These are phyloP conservation scores for Salmacisia buchloeana DNA, from an alignment of 1,284 basidiomycete genomes.

Conservation along the genomic window DNA sequence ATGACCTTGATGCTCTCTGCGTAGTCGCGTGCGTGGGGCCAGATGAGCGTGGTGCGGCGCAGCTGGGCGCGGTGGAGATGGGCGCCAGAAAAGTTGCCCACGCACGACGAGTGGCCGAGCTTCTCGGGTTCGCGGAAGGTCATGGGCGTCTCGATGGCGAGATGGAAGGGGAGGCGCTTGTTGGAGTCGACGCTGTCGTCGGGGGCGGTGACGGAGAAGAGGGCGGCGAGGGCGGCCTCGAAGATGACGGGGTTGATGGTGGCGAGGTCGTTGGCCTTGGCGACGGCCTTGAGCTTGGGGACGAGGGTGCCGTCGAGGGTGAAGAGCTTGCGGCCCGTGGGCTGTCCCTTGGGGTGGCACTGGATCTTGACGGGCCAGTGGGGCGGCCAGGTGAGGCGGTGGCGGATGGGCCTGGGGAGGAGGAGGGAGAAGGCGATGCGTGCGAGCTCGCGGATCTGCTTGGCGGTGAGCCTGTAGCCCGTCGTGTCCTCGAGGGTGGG, in stretches of 20 bases:
- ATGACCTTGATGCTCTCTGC: background rate
- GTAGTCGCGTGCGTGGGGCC: background rate
- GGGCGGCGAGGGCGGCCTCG: background rate
- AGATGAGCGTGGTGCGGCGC: background rate
- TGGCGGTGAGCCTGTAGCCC: background rate
- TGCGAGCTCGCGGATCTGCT: background rate
- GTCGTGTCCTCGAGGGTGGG: background rate
- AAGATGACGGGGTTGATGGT: background rate
- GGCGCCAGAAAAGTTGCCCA: conserved; percentile 1
- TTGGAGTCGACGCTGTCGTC: background rate
- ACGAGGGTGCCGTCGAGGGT: background rate
- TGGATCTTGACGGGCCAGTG: background rate
- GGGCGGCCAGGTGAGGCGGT: background rate
- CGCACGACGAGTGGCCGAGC: background rate
- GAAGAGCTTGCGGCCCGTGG: background rate
- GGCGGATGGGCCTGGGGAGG: background rate
- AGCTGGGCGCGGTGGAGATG: background rate
- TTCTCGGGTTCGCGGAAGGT: conserved; percentile 5
- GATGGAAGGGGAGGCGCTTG: conserved; percentile 4
- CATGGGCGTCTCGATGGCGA: background rate
- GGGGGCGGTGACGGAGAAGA: background rate
- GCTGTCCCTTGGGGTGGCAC: background rate
- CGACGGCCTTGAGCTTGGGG: background rate
- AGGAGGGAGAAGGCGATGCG: background rate
- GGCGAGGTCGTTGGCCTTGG: background rate